phyloP scores from a whole-genome alignment of 805 yeast genomes.

The Starmerella stigmatis region DNA sequence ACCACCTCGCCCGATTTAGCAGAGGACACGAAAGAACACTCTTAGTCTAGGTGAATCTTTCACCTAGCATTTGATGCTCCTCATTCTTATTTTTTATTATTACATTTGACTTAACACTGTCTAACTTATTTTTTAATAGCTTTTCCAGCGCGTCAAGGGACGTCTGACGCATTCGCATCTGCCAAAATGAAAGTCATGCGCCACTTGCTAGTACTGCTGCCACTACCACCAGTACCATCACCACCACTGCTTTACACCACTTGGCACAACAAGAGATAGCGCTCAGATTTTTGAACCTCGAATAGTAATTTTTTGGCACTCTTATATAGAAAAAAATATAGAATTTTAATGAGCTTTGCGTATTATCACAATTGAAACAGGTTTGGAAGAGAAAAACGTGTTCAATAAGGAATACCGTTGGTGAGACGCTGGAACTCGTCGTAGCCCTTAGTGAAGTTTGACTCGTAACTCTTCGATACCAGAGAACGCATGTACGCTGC shows the following conservation, averaged over 20 bases:
- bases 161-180: neutral
- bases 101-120: neutral
- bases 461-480: constrained; percentile 72
- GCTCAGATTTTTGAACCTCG: no score
- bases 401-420: constrained; percentile 87
- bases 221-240: no score
- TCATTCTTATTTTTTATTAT: neutral
- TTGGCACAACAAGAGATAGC: no score
- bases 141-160: neutral
- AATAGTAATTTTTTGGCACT: no score
- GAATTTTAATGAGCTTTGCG: no score
- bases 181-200: no score
- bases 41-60: neutral
- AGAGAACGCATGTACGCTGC: constrained; percentile 63
- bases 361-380: neutral
- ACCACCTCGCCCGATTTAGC: constrained; percentile 6
- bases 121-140: neutral
- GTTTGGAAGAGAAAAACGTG: neutral
- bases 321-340: no score
- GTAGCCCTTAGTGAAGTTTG: constrained; percentile 83
- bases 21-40: neutral
- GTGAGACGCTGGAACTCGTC: constrained; percentile 95
- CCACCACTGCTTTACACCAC: no score
- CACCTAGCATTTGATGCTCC: no score
- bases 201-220: no score